Evolutionary conservation across 768 basidiomycete species (phyloP), one percentile per base, ranked within the genome.

Genomic region (Lactarius trivialis): DNA sequence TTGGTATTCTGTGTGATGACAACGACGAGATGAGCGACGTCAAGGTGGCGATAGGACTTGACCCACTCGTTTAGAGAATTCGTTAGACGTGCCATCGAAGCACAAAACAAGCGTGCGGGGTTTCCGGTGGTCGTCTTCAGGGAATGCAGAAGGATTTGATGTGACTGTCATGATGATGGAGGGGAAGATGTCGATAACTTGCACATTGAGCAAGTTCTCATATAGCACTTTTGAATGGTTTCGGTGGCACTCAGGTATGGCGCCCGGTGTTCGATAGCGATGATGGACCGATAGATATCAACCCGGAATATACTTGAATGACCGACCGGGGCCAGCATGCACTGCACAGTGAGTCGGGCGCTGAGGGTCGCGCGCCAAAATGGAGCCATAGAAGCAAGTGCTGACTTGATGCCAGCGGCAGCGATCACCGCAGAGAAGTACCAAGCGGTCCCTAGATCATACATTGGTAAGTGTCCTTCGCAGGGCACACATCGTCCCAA

Each of bases 11-110:
- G 59, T 26, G 21, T 4, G 45, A 34, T 19, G 14, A 19, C 14
- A 28, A 32, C 11, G 51, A 41, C 12, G 17, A 55, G 49, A 24
- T 32, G 12, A 34, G 24, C 30, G 51, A 15, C 15, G 36, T 34
- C 19, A 32, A 12, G 9, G 39, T 7, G n/a, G 51, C 11, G 28
- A 26, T 21, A 2, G 45, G 6, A 45, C 28, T 39, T 49, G 26
- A 14, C 36, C 28, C 5, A 57, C 55, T 7, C 24, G 8, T 7
- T 56, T 2, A 12, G 2, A 12, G 34, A 52, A 88, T 66, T 83
- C 77, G 58, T 76, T 76, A 2, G 77, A 71, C 4, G 88, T 88
- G 14, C 88, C 88, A 65, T 89, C 88, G 68, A 89, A 89, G 71
- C 85, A 87, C 26, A 89, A 74, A 33, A 88, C 75, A 32, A 87